Conservation (phyloP, 2,329 filamentous ascomycete genomes). For the Apiospora aurea region DNA sequence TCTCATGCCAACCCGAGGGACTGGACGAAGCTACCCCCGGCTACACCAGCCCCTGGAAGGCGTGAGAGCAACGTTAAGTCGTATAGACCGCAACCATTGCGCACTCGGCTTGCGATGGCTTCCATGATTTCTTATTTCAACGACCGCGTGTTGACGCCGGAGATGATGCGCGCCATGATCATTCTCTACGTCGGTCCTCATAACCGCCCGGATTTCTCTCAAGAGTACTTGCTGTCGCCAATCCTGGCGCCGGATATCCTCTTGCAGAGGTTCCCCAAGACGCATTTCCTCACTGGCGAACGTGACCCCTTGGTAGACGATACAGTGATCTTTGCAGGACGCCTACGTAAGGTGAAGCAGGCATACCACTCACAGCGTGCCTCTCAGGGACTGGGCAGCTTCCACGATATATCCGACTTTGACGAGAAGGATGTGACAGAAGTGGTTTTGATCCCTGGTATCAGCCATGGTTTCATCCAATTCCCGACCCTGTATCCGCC, state of each 20-base stretch:
- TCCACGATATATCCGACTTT: slow-evolving; percentile 62
- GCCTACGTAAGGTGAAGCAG: slow-evolving; percentile 81
- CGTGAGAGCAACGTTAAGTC: slow-evolving; percentile 44
- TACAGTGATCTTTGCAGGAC: slow-evolving; percentile 92
- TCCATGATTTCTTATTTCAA: slow-evolving; percentile 99
- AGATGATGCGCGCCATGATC: slow-evolving; percentile 99
- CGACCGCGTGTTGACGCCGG: slow-evolving; percentile 90
- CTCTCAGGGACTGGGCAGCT: slow-evolving; percentile 58
- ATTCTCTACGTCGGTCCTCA: slow-evolving; percentile 96
- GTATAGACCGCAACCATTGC: slow-evolving; percentile 66
- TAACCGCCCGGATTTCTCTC: slow-evolving; percentile 89
- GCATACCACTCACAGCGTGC: slow-evolving; percentile 57
- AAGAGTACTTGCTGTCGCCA: slow-evolving; percentile 89
- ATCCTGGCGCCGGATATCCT: slow-evolving; percentile 87
- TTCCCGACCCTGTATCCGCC: slow-evolving; percentile 89
- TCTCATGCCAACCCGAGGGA: slow-evolving; percentile 55
- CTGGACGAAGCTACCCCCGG: slow-evolving; percentile 39
- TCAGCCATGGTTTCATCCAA: slow-evolving; percentile 93
- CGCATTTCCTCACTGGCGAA: slow-evolving; percentile 93
- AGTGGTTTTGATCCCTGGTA: slow-evolving; percentile 84
- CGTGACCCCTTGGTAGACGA: slow-evolving; percentile 95
- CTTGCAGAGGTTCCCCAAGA: slow-evolving; percentile 88
- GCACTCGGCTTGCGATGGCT: slow-evolving; percentile 89
- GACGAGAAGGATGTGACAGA: slow-evolving; percentile 80
- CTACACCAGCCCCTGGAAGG: slow-evolving; percentile 32